These are phyloP conservation scores for Corymbia maculata DNA, from an alignment of 345 rosid species.

Conservation along the genomic window DNA sequence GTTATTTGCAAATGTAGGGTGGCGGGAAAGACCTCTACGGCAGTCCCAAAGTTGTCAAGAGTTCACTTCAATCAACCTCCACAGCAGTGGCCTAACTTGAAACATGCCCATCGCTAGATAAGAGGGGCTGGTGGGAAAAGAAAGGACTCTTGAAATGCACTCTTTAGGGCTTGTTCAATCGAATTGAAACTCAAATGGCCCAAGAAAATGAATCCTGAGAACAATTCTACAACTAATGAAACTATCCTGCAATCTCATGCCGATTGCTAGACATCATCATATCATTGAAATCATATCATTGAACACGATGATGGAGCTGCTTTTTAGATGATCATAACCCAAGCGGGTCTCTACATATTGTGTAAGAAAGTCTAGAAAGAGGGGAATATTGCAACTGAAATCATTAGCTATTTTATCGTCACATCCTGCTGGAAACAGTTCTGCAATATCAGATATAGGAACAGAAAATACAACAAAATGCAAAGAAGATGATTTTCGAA, in stretches of 20 bases:
- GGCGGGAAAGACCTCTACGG: too few species aligned
- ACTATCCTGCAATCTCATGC: neutral
- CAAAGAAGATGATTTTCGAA: neutral
- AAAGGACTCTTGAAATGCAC: neutral
- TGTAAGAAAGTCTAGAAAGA: neutral
- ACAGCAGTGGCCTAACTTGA: rapidly evolving
- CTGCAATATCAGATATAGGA: neutral
- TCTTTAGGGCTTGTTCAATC: neutral
- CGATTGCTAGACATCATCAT: neutral
- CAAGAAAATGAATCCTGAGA: neutral
- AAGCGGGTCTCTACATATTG: neutral
- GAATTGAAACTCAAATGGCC: neutral
- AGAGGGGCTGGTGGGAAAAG: neutral
- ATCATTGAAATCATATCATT: neutral
- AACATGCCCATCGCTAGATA: too few species aligned
- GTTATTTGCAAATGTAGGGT: too few species aligned
- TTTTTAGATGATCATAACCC: neutral
- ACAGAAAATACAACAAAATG: neutral
- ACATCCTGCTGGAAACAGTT: neutral
- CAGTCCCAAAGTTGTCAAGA: too few species aligned
- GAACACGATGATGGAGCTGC: neutral
- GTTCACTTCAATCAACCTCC: too few species aligned
- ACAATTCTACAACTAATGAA: neutral
- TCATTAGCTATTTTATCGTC: neutral
- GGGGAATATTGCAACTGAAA: neutral